A percentile compares a stretch with the other conserved stretches of the same genome.
These are phyloP conservation scores for Pseudozyma sp. DNA, from an alignment of 1,284 basidiomycete genomes.

Conservation along the genomic window DNA sequence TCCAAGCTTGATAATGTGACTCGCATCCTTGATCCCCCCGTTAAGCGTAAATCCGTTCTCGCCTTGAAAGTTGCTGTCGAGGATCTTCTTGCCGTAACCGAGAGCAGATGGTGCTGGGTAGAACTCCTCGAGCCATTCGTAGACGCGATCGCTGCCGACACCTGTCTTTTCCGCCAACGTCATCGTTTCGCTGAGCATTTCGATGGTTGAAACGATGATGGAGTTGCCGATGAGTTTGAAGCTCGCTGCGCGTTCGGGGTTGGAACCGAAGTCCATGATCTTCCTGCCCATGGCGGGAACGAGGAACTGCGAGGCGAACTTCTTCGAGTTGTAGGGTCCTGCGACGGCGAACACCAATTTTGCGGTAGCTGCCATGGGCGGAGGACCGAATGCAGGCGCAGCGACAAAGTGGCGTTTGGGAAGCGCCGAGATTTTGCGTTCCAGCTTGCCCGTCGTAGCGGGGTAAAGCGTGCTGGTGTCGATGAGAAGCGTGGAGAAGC, in stretches of 20 bases:
- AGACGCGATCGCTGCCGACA: conserved; percentile 76
- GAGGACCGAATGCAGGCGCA: conserved; percentile 79
- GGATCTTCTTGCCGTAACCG: conserved; percentile 71
- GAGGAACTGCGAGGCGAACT: conserved; percentile 78
- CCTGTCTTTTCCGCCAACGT: conserved; percentile 87
- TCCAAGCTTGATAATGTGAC: conserved; percentile 71
- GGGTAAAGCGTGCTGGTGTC: conserved; percentile 59
- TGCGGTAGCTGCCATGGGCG: conserved; percentile 75
- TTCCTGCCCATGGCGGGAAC: conserved; percentile 83
- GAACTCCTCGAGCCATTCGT: conserved; percentile 58
- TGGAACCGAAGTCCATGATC: conserved; percentile 74
- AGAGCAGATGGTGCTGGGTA: conserved; percentile 58
- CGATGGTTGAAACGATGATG: conserved; percentile 71
- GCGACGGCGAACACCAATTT: conserved; percentile 82
- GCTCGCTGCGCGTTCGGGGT: conserved; percentile 78
- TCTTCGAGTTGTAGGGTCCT: conserved; percentile 85
- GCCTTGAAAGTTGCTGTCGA: conserved; percentile 80
- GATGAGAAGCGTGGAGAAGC: conserved; percentile 36
- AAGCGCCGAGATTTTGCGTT: conserved; percentile 76
- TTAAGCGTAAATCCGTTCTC: conserved; percentile 84
- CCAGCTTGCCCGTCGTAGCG: conserved; percentile 73
- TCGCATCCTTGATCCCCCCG: conserved; percentile 83
- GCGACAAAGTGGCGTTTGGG: conserved; percentile 79
- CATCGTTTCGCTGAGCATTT: conserved; percentile 82
- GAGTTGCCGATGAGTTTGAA: conserved; percentile 77